Evolutionary conservation across 2,329 filamentous ascomycete species (phyloP).

Genomic region (Fusarium equiseti): DNA sequence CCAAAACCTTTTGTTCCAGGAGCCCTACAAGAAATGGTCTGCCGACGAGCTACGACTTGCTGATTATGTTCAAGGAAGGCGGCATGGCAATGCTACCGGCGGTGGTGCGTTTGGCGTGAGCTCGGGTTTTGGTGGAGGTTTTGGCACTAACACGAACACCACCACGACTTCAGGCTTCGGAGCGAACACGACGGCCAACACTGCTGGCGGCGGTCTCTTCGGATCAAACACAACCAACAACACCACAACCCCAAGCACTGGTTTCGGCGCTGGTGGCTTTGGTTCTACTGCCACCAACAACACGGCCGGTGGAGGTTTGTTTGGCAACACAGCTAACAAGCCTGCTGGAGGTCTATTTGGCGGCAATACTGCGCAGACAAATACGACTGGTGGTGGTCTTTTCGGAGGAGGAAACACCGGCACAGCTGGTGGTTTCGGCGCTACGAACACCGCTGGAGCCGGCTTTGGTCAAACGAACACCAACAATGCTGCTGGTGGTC

Average conservation of each 20-base stretch:
- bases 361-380: conserved; percentile 39
- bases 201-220: conserved; percentile 56
- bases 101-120: conserved; percentile 84
- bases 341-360: conserved; percentile 56
- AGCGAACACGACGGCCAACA: conserved; percentile 50
- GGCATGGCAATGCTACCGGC: conserved; percentile 84
- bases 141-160: conserved; percentile 54
- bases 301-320: conserved; percentile 46
- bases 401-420: conserved; percentile 43
- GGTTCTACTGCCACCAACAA: conserved; percentile 52
- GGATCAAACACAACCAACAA: conserved; percentile 51
- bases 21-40: conserved; percentile 88
- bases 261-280: conserved; percentile 55
- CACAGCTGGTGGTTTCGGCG: conserved; percentile 32
- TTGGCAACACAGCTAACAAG: conserved; percentile 48
- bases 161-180: conserved; percentile 61
- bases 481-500: conserved; percentile 49
- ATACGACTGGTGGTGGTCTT: conserved; percentile 44
- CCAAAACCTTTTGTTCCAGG: conserved; percentile 83
- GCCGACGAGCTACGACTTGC: conserved; percentile 85
- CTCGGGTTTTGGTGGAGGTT: conserved; percentile 65
- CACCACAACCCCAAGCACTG: conserved; percentile 39
- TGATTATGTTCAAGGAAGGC: conserved; percentile 89
- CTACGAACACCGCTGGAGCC: conserved; percentile 46
- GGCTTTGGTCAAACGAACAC: conserved; percentile 55